Conservation (phyloP, 768 basidiomycete genomes). For the Calocybe gangraenosa region DNA sequence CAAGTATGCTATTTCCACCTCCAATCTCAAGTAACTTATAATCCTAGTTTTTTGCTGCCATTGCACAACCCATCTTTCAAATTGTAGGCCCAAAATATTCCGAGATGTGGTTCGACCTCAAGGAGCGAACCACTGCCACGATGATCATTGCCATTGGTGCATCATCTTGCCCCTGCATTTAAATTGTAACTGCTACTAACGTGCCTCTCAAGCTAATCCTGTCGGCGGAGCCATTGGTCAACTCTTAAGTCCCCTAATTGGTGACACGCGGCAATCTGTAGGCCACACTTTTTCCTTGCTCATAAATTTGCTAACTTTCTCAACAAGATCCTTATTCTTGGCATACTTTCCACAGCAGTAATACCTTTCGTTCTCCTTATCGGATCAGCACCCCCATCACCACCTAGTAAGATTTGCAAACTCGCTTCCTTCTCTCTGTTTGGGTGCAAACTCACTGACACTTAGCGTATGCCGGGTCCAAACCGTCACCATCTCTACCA, state of each 20-base stretch:
- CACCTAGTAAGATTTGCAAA: slow-evolving; percentile 60
- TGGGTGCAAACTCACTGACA: slow-evolving; percentile 7
- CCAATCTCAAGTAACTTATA: not conserved
- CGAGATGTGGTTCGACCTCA: slow-evolving; percentile 78
- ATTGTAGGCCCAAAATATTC: slow-evolving; percentile 79
- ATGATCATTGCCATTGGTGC: slow-evolving; percentile 52
- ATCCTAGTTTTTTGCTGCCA: slow-evolving; percentile 51
- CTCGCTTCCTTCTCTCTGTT: not conserved
- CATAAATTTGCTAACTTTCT: not conserved
- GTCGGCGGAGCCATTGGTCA: slow-evolving; percentile 73
- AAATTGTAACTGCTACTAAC: not conserved
- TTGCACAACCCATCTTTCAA: slow-evolving; percentile 72
- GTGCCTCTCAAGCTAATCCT: slow-evolving; percentile 56
- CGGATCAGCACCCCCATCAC: slow-evolving; percentile 59
- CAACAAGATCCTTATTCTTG: slow-evolving; percentile 62
- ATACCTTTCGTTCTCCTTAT: slow-evolving; percentile 60
- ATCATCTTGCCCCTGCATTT: slow-evolving; percentile 6
- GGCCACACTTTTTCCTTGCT: slow-evolving; percentile 14
- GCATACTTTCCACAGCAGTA: slow-evolving; percentile 62
- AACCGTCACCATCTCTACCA: slow-evolving; percentile 45
- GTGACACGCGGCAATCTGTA: slow-evolving; percentile 55
- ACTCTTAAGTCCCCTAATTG: slow-evolving; percentile 62
- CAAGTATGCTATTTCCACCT: slow-evolving; percentile 41
- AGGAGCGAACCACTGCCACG: slow-evolving; percentile 74
- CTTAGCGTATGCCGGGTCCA: slow-evolving; percentile 66